These are phyloP conservation scores for Chaetoscypha palmicola DNA, from an alignment of 2,329 filamentous ascomycete species.

Conservation along the genomic window DNA sequence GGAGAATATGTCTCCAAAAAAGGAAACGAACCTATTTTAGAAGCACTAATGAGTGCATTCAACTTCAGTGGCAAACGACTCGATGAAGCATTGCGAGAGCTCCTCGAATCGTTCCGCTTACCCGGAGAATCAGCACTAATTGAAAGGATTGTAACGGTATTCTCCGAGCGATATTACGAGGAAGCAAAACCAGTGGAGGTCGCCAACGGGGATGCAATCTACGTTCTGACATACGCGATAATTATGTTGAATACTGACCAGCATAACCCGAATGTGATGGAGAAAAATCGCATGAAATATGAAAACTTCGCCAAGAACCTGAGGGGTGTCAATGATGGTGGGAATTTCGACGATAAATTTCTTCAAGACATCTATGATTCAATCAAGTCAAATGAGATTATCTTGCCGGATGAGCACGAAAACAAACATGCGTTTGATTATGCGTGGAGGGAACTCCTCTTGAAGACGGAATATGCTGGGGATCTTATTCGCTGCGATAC, in stretches of 20 bases:
- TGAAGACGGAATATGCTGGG: conserved; percentile 73
- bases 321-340: conserved; percentile 78
- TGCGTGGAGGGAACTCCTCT: conserved; percentile 88
- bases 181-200: conserved; percentile 66
- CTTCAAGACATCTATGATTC: conserved; percentile 82
- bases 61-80: conserved; percentile 81
- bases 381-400: conserved; percentile 90
- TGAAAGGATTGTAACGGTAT: conserved; percentile 81
- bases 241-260: conserved; percentile 97
- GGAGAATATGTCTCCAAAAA: conserved; percentile 92
- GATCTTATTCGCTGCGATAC: conserved; percentile 75
- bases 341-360: conserved; percentile 79
- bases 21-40: conserved; percentile 76
- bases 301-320: conserved; percentile 81
- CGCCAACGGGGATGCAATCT: conserved; percentile 79
- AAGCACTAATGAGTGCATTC: conserved; percentile 79
- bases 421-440: conserved; percentile 96
- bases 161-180: conserved; percentile 76
- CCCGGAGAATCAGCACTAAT: conserved; percentile 92
- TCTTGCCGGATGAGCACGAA: conserved; percentile 93
- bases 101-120: conserved; percentile 89
- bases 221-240: conserved; percentile 87
- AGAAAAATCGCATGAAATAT: conserved; percentile 73
- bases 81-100: conserved; percentile 78
- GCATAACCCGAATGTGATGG: conserved; percentile 84